Conservation (phyloP, 2,329 filamentous ascomycete genomes). For the Talaromyces sp. region DNA sequence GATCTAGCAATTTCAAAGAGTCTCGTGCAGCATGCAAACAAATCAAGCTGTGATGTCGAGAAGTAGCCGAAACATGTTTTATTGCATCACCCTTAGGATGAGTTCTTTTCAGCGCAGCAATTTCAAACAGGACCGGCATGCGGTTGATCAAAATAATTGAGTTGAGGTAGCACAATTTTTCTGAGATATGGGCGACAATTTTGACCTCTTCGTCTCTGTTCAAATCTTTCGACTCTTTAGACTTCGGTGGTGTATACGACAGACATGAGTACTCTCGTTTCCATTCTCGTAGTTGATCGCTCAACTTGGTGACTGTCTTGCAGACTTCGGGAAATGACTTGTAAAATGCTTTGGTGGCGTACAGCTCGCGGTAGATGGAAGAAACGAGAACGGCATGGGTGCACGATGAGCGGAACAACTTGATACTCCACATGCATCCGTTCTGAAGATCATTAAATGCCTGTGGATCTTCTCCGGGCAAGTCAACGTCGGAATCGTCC, state of each 20-base stretch:
- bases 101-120: constrained; percentile 41
- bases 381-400: constrained; percentile 85
- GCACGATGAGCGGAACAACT: constrained; percentile 89
- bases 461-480: constrained; percentile 81
- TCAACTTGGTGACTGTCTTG: constrained; percentile 85
- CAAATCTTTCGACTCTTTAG: constrained; percentile 74
- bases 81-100: constrained; percentile 64
- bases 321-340: constrained; percentile 83
- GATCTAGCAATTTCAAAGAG: constrained; percentile 86
- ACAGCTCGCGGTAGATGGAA: constrained; percentile 84
- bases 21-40: constrained; percentile 87
- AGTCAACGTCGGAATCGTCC: constrained; percentile 86
- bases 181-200: constrained; percentile 82
- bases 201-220: constrained; percentile 76
- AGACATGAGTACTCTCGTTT: constrained; percentile 86
- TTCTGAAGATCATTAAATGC: constrained; percentile 61
- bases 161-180: constrained; percentile 95
- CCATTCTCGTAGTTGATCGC: constrained; percentile 83
- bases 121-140: constrained; percentile 86
- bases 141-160: constrained; percentile 93
- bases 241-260: constrained; percentile 60
- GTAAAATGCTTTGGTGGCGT: constrained; percentile 82
- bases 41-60: constrained; percentile 82
- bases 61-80: constrained; percentile 47
- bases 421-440: constrained; percentile 77